phyloP scores from a whole-genome alignment of 2,329 filamentous ascomycete genomes.

The Phialocephala sp. region DNA sequence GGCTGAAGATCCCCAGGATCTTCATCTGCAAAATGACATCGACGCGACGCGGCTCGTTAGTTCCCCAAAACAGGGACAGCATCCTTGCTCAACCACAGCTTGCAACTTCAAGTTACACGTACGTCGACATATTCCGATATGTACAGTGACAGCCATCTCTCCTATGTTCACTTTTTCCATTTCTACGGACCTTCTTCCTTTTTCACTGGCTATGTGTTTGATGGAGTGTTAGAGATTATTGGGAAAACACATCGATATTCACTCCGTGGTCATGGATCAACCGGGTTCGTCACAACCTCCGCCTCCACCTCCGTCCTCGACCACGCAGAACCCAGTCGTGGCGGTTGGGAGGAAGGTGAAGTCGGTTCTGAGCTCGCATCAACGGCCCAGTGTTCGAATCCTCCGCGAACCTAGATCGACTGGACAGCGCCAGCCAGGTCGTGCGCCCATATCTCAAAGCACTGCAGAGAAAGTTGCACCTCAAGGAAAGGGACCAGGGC shows the following conservation, averaged over 20 bases:
- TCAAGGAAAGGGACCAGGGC: conserved; percentile 9
- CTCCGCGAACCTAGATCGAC: conserved; percentile 28
- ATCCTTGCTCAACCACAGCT: background rate
- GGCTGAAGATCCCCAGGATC: background rate
- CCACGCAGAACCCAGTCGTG: conserved; percentile 35
- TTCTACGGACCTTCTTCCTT: background rate
- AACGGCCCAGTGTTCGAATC: conserved; percentile 38
- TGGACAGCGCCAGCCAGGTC: conserved; percentile 11
- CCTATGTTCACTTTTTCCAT: background rate
- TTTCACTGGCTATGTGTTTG: background rate
- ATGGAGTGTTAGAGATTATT: background rate
- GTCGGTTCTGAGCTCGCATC: conserved; percentile 28
- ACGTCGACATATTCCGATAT: background rate
- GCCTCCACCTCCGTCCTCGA: conserved; percentile 19
- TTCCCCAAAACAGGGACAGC: background rate
- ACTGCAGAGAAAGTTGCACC: conserved; percentile 22
- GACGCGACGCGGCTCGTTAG: background rate
- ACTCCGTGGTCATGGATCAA: conserved; percentile 12
- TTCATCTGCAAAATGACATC: conserved; percentile 12
- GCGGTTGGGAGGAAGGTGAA: conserved; percentile 38
- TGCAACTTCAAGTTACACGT: background rate
- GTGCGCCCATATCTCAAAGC: conserved; percentile 9
- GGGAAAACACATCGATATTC: background rate
- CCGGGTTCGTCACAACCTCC: conserved; percentile 20
- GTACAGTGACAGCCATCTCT: background rate